Evolutionary conservation across 352 stramenopile species (phyloP), one percentile per base, ranked within the genome.

Genomic region (Pythium scleroteichum): DNA sequence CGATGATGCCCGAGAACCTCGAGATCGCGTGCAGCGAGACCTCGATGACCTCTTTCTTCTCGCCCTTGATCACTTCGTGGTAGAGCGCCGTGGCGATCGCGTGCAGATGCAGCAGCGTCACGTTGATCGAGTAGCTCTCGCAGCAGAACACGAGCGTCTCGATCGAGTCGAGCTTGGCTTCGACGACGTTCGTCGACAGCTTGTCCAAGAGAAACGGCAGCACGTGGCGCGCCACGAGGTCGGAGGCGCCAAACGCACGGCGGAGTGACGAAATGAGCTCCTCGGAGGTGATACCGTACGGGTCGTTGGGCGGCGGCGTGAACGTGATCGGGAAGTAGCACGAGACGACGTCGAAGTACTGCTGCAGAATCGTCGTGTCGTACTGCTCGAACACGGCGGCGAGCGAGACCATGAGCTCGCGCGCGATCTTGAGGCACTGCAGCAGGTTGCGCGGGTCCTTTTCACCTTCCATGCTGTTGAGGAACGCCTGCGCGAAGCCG

Each of bases 251-350:
- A 33, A 97, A 93, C 5, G 85, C 88, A 10, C 77, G 70, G 29
- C 88, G 83, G 47, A 97, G 72, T 46, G 85, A 94, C 62, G 82
- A 40, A 33, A 91, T 88, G 12, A 95, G 76, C 45, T 87, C 83
- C 50, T 96, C 87, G 3, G 88, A 89, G 60, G 85, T 96, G 66
- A 97, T 96, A 29, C 88, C 88, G 64, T 97, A 94, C 58, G 89
- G 89, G 53, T 96, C 87, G 48, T 97, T 96, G 3, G 87, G 87
- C 19, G 89, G 89, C 42, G 89, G 89, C 38, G 82, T 95, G 64
- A 97, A 97, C 59, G 91, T 97, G 57, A 97, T 96, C 4, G 89
- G 89, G 46, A 96, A 97, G 64, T 97, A 97, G 72, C 88, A 96
- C 29, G 88, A 94, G 20, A 90, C 85, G n/a, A 93, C 71, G 51